A percentile compares a stretch with the other conserved stretches of the same genome.
These are phyloP conservation scores for Kalmanozyma brasiliensis DNA, from an alignment of 1,284 basidiomycete species.

Conservation along the genomic window DNA sequence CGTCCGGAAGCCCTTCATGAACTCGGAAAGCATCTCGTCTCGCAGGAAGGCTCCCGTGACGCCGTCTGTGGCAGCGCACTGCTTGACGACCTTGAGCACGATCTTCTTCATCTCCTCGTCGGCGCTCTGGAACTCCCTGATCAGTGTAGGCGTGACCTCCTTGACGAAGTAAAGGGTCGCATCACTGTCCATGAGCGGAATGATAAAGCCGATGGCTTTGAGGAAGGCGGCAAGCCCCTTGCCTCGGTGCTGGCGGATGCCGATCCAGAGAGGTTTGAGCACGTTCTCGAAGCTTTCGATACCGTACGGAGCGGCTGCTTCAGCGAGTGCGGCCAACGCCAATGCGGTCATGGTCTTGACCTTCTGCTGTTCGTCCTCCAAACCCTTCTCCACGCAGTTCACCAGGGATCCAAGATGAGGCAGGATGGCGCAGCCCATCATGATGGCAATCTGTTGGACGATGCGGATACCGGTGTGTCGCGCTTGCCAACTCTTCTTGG, in stretches of 20 bases:
- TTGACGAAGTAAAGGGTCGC: constrained; percentile 67
- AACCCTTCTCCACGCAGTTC: constrained; percentile 92
- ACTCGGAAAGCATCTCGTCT: constrained; percentile 97
- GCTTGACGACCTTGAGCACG: constrained; percentile 97
- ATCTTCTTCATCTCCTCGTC: constrained; percentile 99
- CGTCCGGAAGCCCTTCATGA: constrained; percentile 97
- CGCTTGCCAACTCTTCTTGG: constrained; percentile 99
- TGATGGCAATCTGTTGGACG: constrained; percentile 98
- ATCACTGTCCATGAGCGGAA: constrained; percentile 99
- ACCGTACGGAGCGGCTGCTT: constrained; percentile 97
- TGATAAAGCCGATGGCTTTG: constrained; percentile 99
- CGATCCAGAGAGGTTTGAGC: constrained; percentile 96
- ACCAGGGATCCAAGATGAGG: constrained; percentile 97
- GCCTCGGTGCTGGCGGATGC: constrained; percentile 96
- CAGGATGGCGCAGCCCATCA: constrained; percentile 99
- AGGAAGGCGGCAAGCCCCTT: constrained; percentile 98
- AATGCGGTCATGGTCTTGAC: constrained; percentile 99
- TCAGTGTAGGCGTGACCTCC: constrained; percentile 72
- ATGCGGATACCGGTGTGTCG: constrained; percentile 99
- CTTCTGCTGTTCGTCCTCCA: constrained; percentile 98
- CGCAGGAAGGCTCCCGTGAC: constrained; percentile 71
- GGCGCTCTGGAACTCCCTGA: constrained; percentile 98
- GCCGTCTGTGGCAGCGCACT: constrained; percentile 94
- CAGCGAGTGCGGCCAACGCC: constrained; percentile 93
- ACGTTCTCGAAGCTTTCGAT: constrained; percentile 99